A percentile compares a stretch with the other conserved stretches of the same genome.
phyloP scores from a whole-genome alignment of 2,329 filamentous ascomycete species.

The Thielaviopsis populi region DNA sequence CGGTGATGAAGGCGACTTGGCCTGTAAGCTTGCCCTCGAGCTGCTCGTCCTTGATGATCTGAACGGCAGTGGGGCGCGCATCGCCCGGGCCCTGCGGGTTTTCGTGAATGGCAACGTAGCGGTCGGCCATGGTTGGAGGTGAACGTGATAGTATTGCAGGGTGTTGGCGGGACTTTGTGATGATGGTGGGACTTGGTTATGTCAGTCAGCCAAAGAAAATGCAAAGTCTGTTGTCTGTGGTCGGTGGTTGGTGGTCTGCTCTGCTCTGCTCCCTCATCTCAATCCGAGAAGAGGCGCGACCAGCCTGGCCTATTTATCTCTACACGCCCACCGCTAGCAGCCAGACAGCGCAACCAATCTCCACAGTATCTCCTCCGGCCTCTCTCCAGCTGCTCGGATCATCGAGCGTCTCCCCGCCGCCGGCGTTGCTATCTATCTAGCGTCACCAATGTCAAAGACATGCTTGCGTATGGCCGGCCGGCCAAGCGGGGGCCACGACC shows the following conservation, averaged over 20 bases:
- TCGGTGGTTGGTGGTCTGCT: too few species aligned
- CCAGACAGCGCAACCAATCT: background rate
- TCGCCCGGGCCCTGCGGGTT: background rate
- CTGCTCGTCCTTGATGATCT: conserved; percentile 3
- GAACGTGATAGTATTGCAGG: background rate
- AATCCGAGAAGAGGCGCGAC: background rate
- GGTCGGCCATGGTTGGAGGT: conserved; percentile 19
- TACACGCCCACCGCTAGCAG: background rate
- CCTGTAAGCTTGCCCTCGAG: background rate
- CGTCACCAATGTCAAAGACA: too few species aligned
- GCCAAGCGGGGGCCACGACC: too few species aligned
- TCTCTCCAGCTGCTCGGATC: background rate
- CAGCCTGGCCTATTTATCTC: background rate
- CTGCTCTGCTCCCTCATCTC: background rate
- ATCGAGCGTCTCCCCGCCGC: background rate
- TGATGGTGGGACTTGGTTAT: background rate
- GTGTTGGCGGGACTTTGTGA: too few species aligned
- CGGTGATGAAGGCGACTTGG: conserved; percentile 27
- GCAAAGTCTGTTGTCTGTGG: background rate
- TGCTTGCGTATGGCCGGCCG: too few species aligned
- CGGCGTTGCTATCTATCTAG: background rate
- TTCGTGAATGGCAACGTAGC: conserved; percentile 8
- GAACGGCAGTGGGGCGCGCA: background rate
- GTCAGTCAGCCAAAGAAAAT: background rate
- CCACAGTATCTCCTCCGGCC: background rate